Base-by-base conservation (phyloP, 257 asterid genomes). In the Hygrophila difformis region DNA sequence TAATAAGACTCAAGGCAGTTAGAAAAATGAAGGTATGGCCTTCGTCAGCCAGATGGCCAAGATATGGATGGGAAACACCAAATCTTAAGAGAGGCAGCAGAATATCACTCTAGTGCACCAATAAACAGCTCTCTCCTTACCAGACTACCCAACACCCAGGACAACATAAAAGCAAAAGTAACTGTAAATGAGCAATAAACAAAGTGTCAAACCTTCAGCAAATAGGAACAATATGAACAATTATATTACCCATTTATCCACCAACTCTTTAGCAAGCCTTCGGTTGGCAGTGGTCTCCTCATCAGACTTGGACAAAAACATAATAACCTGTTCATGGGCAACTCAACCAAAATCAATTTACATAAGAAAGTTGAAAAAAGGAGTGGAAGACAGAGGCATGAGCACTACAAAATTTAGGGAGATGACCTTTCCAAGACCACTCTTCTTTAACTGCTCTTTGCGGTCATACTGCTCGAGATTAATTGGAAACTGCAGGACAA, bases 201-300 rank as follows among this genome's bases (percentile, higher is more conserved):
- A 38, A 14, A 28, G 42, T 23, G 31, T 2, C 3, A 24, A 3
- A 24, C 7, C 29, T 24, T 24, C 29, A 24, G 7, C 7, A 24
- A 24, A 24, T 24, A 7, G 29, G 29, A 7, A 24, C 3, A 47
- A 43, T 24, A 10, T 15, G 21, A 52, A 22, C 12, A 39, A 37
- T 10, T 49, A 36, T 15, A 13, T 71, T 85, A 89, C 97, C 98
- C 98, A 89, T 79, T 85, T 80, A 66, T 89, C 98, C 67, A 89
- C 96, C 84, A 85, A 72, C 65, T 89, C 98, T 49, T 85, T 85
- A 12, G 98, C 98, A 44, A 85, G 92, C 64, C 72, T 89, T 31
- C 94, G 53, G 58, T 89, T 89, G 50, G 96, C 18, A 19, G 98
- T 71, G 38, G 98, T 89, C 74, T 89, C 98, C 70, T 89, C 98